Conservation (phyloP, 1,284 basidiomycete species). For the Ceratobasidium sp. region DNA sequence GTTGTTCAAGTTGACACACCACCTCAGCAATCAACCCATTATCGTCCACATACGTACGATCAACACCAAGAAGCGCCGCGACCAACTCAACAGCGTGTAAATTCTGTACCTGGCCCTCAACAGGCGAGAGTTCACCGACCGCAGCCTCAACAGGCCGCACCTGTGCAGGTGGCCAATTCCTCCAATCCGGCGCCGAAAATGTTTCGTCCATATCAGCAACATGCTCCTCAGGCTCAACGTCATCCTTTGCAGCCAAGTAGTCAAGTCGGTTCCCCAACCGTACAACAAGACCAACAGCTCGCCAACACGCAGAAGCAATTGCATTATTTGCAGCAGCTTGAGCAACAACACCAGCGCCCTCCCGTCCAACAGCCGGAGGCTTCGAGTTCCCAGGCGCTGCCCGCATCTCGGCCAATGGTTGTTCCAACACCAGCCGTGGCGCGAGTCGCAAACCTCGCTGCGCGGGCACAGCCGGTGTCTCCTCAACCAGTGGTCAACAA, state of each 20-base stretch:
- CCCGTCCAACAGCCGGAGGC: not conserved
- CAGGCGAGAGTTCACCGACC: not conserved
- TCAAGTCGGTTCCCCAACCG: not conserved
- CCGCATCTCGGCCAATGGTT: not conserved
- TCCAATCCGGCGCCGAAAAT: not conserved
- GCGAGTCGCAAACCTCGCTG: too few relatives aligned
- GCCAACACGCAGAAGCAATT: conserved; percentile 17
- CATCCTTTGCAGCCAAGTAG: conserved; percentile 13
- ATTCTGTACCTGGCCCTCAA: not conserved
- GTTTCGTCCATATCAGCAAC: not conserved
- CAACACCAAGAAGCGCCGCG: not conserved
- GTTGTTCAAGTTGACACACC: not conserved
- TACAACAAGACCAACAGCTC: conserved; percentile 2
- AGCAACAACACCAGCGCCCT: conserved; percentile 15
- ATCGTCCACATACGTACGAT: not conserved
- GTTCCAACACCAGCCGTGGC: too few relatives aligned
- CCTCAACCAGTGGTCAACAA: not conserved
- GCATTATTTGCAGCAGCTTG: not conserved
- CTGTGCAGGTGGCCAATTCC: not conserved
- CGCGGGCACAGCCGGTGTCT: not conserved
- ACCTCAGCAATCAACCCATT: not conserved
- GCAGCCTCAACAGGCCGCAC: not conserved
- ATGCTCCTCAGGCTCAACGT: conserved; percentile 3
- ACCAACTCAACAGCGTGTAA: not conserved
- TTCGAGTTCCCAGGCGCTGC: not conserved